These are phyloP conservation scores for Penicillium samsonianum DNA, from an alignment of 495 filamentous ascomycete species.

Conservation along the genomic window DNA sequence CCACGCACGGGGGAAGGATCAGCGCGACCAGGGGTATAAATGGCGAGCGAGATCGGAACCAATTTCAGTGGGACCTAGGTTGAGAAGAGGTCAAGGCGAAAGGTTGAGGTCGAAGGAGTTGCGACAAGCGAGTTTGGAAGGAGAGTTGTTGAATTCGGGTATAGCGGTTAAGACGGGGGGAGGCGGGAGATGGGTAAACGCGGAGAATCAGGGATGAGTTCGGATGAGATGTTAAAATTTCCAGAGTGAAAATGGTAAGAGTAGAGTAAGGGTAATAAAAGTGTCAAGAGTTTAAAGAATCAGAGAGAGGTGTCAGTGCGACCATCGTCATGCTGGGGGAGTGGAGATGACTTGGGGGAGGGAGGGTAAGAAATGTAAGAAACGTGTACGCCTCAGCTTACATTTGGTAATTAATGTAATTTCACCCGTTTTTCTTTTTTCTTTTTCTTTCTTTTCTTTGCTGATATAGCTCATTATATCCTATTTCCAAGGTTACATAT, in stretches of 20 bases:
- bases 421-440: not conserved
- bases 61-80: constrained; percentile 5
- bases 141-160: constrained; percentile 11
- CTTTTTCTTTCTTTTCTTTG: constrained; percentile 10
- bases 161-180: constrained; percentile 4
- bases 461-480: constrained; percentile 2
- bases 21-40: constrained; percentile 7
- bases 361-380: constrained; percentile 22
- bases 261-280: constrained; percentile 6
- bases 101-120: constrained; percentile 11
- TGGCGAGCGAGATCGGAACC: constrained; percentile 11
- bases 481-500: too few relatives aligned
- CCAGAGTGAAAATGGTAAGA: not conserved
- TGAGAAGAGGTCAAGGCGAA: constrained; percentile 7
- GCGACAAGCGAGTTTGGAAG: constrained; percentile 19
- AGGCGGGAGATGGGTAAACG: constrained; percentile 5
- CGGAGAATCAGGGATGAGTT: not conserved
- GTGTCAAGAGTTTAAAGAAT: constrained; percentile 12
- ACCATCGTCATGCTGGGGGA: constrained; percentile 36
- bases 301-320: constrained; percentile 20
- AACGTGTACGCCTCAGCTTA: constrained; percentile 16
- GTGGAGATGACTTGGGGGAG: constrained; percentile 34
- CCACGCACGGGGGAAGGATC: constrained; percentile 22
- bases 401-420: constrained; percentile 11
- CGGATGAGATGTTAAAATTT: constrained; percentile 7